Evolutionary conservation across 352 stramenopile genomes (phyloP).

Genomic region (Globisporangium abappressorium): DNA sequence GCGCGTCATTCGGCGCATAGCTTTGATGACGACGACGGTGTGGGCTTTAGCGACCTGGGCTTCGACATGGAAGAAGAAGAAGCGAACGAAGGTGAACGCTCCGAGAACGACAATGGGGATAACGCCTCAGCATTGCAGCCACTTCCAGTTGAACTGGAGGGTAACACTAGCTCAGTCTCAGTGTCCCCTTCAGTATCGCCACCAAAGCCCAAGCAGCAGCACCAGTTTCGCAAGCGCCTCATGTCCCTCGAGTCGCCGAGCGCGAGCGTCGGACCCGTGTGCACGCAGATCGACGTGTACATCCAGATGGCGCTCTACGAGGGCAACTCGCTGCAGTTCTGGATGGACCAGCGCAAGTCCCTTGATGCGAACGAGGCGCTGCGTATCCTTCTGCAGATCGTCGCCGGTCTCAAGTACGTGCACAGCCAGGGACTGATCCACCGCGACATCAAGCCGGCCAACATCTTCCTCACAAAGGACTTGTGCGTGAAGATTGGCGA

Average conservation of each 20-base stretch:
- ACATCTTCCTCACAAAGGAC: constrained; percentile 75
- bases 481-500: constrained; percentile 82
- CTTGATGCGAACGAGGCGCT: constrained; percentile 56
- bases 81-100: not conserved
- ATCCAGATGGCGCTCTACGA: constrained; percentile 95
- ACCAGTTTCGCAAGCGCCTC: constrained; percentile 4
- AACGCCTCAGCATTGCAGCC: not conserved
- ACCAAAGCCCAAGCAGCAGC: not conserved
- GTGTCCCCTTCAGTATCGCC: not conserved
- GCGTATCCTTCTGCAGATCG: constrained; percentile 67
- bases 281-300: constrained; percentile 83
- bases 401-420: constrained; percentile 75
- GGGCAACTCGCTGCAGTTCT: constrained; percentile 82
- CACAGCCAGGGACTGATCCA: constrained; percentile 72
- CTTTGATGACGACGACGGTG: constrained; percentile 25
- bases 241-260: constrained; percentile 22
- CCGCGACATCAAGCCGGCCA: constrained; percentile 79
- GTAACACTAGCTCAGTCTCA: not conserved
- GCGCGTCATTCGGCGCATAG: not conserved
- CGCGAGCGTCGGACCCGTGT: constrained; percentile 28
- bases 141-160: not conserved
- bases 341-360: constrained; percentile 51
- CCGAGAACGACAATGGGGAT: not conserved
- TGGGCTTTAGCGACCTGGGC: constrained; percentile 49
- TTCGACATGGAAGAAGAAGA: constrained; percentile 47